Evolutionary conservation across 495 filamentous ascomycete genomes (phyloP), one percentile per base, ranked within the genome.

Genomic region (Lasiosphaeria ovina): DNA sequence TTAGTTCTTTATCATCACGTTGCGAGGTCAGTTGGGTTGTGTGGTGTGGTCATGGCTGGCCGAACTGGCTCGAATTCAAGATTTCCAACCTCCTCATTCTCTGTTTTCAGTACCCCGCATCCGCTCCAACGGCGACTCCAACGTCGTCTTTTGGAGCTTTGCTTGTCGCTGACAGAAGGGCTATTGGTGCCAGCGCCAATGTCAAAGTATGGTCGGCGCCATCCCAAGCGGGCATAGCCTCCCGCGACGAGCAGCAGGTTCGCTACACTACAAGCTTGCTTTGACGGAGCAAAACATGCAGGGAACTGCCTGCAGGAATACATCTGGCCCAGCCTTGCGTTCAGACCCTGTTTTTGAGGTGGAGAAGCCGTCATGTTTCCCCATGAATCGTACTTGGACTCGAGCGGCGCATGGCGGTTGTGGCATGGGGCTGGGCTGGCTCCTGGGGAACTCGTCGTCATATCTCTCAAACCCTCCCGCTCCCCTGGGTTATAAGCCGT

Each of bases 371-470:
- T 47, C 44, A 47, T 47, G 12, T 12, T n/a, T 47, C 44, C 44
- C 44, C 44, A 47, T 47, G 44, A 47, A 47, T 47, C 44, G 44
- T 47, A 47, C 7, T 42, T 7, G 38, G 7, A 42, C 38, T 42
- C 38, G 7, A 47, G 5, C 44, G 12, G 12, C 44, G 12, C 12
- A 14, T 11, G 44, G 12, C 4, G 44, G 44, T n/a, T n/a, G 16
- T 47, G 44, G 12, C 12, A n/a, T 47, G 44, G 12, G 11, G 12
- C 12, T 54, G 34, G 58, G 16, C 12, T 33, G 47, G 34, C 61
- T 49, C 57, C 62, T 36, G 12, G 24, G 32, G 10, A 40, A 57
- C 42, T 61, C 66, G 69, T 70, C 72, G 72, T 76, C 73, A 74
- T 76, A 64, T 69, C 59, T 62, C 58, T 61, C 65, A 68, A 65